A percentile compares a stretch with the other conserved stretches of the same genome.
Conservation (phyloP, 352 stramenopile genomes). For the Thraustochytrium striatum region DNA sequence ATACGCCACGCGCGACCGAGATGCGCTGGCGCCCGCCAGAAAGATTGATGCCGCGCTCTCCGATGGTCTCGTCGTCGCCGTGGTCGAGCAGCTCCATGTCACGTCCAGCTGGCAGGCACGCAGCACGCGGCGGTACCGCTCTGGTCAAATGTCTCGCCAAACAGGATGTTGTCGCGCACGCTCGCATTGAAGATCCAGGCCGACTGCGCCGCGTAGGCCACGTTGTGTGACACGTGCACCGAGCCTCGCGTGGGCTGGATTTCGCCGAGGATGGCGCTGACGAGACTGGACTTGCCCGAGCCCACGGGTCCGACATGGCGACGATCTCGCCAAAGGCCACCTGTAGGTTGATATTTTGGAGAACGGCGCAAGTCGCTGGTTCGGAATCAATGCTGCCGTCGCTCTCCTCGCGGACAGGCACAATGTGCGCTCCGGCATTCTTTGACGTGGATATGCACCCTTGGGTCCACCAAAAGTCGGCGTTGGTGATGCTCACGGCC, state of each 20-base stretch:
- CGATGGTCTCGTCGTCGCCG: conserved; percentile 68
- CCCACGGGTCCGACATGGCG: conserved; percentile 63
- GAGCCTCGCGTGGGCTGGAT: neutral
- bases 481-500: neutral
- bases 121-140: conserved; percentile 62
- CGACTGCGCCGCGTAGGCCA: conserved; percentile 57
- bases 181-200: conserved; percentile 72
- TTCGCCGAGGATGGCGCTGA: conserved; percentile 63
- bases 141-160: conserved; percentile 58
- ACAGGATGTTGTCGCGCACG: conserved; percentile 70
- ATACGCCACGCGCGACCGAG: conserved; percentile 58
- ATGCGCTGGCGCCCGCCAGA: conserved; percentile 62
- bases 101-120: conserved; percentile 61
- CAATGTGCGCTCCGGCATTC: too few species aligned
- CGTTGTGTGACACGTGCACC: too few species aligned
- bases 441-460: too few species aligned
- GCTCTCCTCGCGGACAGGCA: too few species aligned
- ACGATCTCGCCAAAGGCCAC: neutral
- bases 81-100: conserved; percentile 62
- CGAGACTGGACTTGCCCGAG: conserved; percentile 62
- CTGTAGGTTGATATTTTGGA: neutral
- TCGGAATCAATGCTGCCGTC: too few species aligned
- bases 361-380: too few species aligned
- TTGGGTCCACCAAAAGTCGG: conserved; percentile 19
- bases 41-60: conserved; percentile 59